A percentile compares a stretch with the other conserved stretches of the same genome.
Conservation (phyloP, 2,329 filamentous ascomycete species). For the Talaromyces rugulosus region DNA sequence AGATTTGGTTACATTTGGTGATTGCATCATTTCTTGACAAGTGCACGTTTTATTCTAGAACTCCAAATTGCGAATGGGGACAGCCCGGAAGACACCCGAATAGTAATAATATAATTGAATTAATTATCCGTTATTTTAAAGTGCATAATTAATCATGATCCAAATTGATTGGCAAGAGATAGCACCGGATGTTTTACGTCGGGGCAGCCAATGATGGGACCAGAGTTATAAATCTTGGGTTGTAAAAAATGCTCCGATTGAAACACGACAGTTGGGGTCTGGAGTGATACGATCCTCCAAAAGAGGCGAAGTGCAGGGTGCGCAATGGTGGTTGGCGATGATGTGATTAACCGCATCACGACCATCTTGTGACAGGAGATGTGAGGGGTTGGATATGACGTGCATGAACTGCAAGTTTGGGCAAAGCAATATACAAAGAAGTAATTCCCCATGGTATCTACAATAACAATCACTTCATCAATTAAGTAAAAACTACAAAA, state of each 20-base stretch:
- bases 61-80: neutral
- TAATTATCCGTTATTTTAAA: neutral
- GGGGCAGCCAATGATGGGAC: neutral
- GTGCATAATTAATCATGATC: neutral
- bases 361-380: neutral
- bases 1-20: neutral
- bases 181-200: neutral
- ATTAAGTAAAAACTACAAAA: neutral
- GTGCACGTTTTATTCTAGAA: neutral
- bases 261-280: neutral
- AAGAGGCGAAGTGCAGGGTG: slow-evolving; percentile 3
- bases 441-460: neutral
- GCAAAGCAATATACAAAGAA: neutral
- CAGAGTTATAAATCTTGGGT: neutral
- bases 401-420: neutral
- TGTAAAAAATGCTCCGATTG: neutral
- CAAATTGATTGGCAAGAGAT: neutral
- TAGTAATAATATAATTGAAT: too few species aligned
- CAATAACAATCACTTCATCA: neutral
- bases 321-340: slow-evolving; percentile 27
- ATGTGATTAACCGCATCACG: slow-evolving; percentile 23
- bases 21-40: slow-evolving; percentile 1
- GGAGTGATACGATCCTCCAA: neutral
- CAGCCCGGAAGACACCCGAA: too few species aligned
- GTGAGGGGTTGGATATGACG: neutral